Conservation (phyloP, 2,329 filamentous ascomycete genomes). For the Lachnum nothofagi region DNA sequence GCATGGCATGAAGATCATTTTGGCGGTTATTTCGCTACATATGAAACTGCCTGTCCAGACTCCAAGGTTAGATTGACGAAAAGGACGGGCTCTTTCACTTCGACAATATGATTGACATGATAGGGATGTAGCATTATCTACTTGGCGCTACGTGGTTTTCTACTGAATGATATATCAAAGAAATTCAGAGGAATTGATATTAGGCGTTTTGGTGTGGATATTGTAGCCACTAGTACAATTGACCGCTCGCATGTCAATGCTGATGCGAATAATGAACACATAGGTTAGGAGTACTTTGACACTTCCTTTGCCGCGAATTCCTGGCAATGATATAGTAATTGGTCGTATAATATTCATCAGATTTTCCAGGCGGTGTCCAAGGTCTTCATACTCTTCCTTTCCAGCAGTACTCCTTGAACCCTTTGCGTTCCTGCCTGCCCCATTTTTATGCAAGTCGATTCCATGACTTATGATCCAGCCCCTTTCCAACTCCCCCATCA, state of each 20-base stretch:
- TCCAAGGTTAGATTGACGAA: constrained; percentile 1
- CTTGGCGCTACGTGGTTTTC: constrained; percentile 1
- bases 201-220: background rate
- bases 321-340: too few relatives aligned
- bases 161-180: background rate
- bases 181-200: constrained; percentile 1
- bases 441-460: too few relatives aligned
- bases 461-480: too few relatives aligned
- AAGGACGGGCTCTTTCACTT: constrained; percentile 18
- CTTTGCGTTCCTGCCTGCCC: too few relatives aligned
- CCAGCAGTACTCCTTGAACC: too few relatives aligned
- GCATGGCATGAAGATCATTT: constrained; percentile 10
- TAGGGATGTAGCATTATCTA: constrained; percentile 5
- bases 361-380: too few relatives aligned
- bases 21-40: constrained; percentile 11
- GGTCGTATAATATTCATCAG: too few relatives aligned
- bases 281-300: constrained; percentile 2
- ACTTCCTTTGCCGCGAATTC: background rate
- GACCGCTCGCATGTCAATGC: constrained; percentile 17
- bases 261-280: constrained; percentile 25
- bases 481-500: too few relatives aligned
- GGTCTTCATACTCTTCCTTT: too few relatives aligned
- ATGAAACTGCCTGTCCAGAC: constrained; percentile 17
- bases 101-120: constrained; percentile 15
- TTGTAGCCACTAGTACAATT: constrained; percentile 1